phyloP scores from a whole-genome alignment of 352 stramenopile species.

The Phytopythium helicoides region DNA sequence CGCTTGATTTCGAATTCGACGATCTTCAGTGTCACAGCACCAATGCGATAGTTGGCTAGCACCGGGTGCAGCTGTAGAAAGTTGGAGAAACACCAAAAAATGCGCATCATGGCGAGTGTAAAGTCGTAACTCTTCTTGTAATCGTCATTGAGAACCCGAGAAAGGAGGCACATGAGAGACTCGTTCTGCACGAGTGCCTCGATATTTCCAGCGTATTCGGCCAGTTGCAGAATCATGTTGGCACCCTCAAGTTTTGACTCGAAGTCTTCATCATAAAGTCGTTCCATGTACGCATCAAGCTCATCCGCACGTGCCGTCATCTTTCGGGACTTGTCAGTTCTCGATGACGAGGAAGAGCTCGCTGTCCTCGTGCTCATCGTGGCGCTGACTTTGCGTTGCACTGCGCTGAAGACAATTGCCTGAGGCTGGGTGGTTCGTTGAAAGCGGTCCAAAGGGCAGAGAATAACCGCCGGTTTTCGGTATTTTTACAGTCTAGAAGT shows the following conservation, averaged over 20 bases:
- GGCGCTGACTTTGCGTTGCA: too few species aligned
- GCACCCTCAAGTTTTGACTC: conserved; percentile 86
- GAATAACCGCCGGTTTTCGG: too few species aligned
- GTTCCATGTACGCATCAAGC: conserved; percentile 93
- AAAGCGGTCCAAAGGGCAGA: too few species aligned
- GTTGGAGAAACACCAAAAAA: conserved; percentile 96
- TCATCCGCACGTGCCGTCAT: conserved; percentile 65
- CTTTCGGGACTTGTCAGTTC: conserved; percentile 41
- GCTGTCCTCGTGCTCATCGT: too few species aligned
- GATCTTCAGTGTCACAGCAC: conserved; percentile 92
- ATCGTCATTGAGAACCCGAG: conserved; percentile 93
- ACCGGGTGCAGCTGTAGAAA: conserved; percentile 93
- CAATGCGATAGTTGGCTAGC: conserved; percentile 92
- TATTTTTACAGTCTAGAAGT: too few species aligned
- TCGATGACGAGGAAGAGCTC: conserved; percentile 4
- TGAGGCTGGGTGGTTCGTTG: too few species aligned
- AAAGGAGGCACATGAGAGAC: conserved; percentile 93
- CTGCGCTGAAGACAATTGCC: too few species aligned
- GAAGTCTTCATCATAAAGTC: conserved; percentile 91
- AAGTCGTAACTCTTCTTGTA: conserved; percentile 95
- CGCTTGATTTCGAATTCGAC: conserved; percentile 94
- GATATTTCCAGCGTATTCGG: conserved; percentile 87
- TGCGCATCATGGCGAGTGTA: conserved; percentile 92
- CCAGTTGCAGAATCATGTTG: conserved; percentile 91
- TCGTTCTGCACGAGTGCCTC: conserved; percentile 93